Base-by-base conservation (phyloP, 2,329 filamentous ascomycete genomes). In the Alternaria brassicicola region DNA sequence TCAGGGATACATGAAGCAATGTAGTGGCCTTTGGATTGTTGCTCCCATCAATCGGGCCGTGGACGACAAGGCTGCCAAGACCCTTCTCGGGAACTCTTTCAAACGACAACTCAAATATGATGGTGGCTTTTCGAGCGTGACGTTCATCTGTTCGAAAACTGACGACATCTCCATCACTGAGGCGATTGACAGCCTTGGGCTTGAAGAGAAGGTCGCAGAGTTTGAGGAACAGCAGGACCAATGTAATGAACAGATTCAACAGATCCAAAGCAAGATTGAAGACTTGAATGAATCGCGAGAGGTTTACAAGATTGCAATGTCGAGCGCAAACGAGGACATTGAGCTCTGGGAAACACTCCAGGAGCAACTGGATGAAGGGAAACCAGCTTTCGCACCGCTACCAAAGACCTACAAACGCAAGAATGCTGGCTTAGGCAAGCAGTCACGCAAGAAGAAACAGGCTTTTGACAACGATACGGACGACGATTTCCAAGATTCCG, bases 121-220 rank as follows among this genome's bases (percentile, higher is more conserved):
- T 57, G 83, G 84, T 2, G 80, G 77, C 0, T 85, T 85, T 52
- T 80, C 76, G 6, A 78, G 76, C 2, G 78, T 88, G 3, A 87
- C 84, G 0, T 88, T 89, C 58, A 84, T 89, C 13, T 88, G 86
- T 66, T 83, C 81, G 15, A 89, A 88, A 67, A 86, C 85, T 0
- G 87, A 89, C 66, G 85, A 88, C 41, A 86, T 89, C 8, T 82
- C 78, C 7, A 72, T 82, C 4, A 78, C 72, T 0, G 81, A 85
- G 54, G 80, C 80, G 4, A 68, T 74, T 4, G 73, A 78, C 4
- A 76, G 71, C 26, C 70, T 82, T 33, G 66, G 69, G 4, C 67
- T 81, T 1, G 71, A 77, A 8, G 72, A 75, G 12, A 56, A 73
- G 39, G 67, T 78, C 2, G 58, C 66, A 12, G 56, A 63, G 2